Evolutionary conservation across 371 early-diverging fungal genomes (phyloP), one percentile per base, ranked within the genome.

Genomic region (Umbelopsis sp.): DNA sequence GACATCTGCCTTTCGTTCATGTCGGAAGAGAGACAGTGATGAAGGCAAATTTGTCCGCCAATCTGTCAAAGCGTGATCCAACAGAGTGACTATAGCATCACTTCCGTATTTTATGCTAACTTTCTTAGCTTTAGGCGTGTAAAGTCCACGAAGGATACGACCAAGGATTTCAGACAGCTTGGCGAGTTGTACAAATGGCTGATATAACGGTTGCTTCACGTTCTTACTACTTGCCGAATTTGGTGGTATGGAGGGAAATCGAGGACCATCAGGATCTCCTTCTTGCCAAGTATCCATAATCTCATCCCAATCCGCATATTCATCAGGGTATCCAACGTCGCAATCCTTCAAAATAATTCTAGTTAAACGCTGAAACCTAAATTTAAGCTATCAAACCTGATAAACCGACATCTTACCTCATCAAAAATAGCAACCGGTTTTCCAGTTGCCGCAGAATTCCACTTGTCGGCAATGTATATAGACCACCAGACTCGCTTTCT

Each of bases 401-500:
- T 29, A 3, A 16, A 22, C 25, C 32, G 37, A 5, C 18, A 16
- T 11, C 35, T 66, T 50, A 65, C 71, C 53, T 80, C 80, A 51
- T 86, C 86, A 69, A 81, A 80, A 35, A 86, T 79, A 1, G 84
- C 79, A 46, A 82, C 79, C n/a, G 86, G 86, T 44, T 82, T 74
- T 7, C 84, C 84, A n/a, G 80, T 81, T 9, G 74, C 72, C n/a
- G 84, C 83, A 10, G 83, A 57, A 16, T 79, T 74, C 83, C 86
- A 85, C 65, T 84, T 80, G 66, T 91, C 91, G 74, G 84, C 74
- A 44, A 89, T 74, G 62, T 87, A 88, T 32, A 85, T 85, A 7
- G 84, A 73, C 89, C 89, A 89, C 91, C 91, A 91, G 0, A 89
- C 79, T 25, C 91, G 80, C 52, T 80, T 82, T 25, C 89, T 74